phyloP scores from a whole-genome alignment of 306 rosid genomes.

The Citrullus mucosospermus region DNA sequence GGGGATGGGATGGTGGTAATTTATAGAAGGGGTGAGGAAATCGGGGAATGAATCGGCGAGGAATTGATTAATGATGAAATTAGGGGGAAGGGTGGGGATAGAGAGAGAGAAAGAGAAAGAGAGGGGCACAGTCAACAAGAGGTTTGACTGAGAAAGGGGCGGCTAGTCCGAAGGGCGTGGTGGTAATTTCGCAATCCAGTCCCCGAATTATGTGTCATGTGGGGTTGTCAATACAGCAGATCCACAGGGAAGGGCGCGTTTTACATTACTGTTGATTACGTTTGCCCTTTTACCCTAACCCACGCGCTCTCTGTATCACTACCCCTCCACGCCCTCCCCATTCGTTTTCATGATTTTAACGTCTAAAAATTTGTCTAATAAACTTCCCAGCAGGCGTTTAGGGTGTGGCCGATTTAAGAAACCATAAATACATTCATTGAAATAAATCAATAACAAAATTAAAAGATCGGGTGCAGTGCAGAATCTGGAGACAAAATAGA shows the following conservation, averaged over 20 bases:
- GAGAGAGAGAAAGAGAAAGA: not conserved
- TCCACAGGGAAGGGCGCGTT: conserved; percentile 9
- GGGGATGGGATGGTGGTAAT: not conserved
- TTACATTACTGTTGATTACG: conserved; percentile 1
- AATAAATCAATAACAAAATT: too few species aligned
- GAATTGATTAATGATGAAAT: not conserved
- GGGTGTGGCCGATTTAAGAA: not conserved
- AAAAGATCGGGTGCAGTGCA: too few species aligned
- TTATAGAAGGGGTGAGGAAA: conserved; percentile 19
- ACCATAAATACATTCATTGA: not conserved
- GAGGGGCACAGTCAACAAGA: conserved; percentile 33
- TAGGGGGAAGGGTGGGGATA: not conserved
- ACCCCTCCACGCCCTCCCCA: not conserved
- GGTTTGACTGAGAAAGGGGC: conserved; percentile 50
- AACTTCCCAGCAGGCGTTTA: not conserved
- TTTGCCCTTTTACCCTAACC: not conserved
- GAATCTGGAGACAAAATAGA: not conserved
- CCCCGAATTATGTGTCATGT: conserved; percentile 61
- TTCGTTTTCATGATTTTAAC: too few species aligned
- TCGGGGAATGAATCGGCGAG: conserved; percentile 4
- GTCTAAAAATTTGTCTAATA: too few species aligned
- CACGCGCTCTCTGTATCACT: not conserved
- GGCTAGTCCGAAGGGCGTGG: conserved; percentile 19
- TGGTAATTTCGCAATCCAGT: conserved; percentile 23
- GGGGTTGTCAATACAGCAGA: conserved; percentile 16